A percentile compares a stretch with the other conserved stretches of the same genome.
Conservation (phyloP, 2,329 filamentous ascomycete species). For the Emmonsia crescens region DNA sequence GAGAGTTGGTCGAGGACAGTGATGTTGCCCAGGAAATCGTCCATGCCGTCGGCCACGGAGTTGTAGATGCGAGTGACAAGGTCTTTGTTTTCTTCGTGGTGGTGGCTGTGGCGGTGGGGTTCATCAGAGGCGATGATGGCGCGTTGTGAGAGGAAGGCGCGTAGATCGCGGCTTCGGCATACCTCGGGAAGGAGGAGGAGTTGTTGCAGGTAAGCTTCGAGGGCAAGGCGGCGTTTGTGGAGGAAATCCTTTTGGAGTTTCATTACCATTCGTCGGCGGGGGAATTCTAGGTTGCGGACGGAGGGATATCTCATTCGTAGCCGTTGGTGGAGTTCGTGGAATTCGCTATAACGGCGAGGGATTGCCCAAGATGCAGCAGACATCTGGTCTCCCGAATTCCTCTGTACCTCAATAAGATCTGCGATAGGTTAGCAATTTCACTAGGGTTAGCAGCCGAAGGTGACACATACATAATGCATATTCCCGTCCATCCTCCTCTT, state of each 20-base stretch:
- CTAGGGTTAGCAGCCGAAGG: neutral
- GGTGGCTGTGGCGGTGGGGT: slow-evolving; percentile 30
- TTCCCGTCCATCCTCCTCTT: slow-evolving; percentile 84
- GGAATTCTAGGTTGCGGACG: slow-evolving; percentile 83
- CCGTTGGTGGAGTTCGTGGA: slow-evolving; percentile 87
- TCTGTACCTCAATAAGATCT: slow-evolving; percentile 80
- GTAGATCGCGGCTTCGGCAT: slow-evolving; percentile 82
- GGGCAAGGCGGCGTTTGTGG: slow-evolving; percentile 69
- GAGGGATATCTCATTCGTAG: slow-evolving; percentile 76
- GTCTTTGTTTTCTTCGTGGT: slow-evolving; percentile 58
- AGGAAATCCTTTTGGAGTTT: slow-evolving; percentile 94
- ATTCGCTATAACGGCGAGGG: slow-evolving; percentile 90
- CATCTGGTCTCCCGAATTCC: slow-evolving; percentile 89
- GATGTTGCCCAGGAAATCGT: slow-evolving; percentile 93
- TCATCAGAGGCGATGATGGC: slow-evolving; percentile 57
- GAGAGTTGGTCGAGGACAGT: slow-evolving; percentile 91
- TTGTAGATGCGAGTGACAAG: slow-evolving; percentile 93
- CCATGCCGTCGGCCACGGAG: slow-evolving; percentile 94
- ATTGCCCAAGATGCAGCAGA: slow-evolving; percentile 91
- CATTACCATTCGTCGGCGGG: slow-evolving; percentile 82
- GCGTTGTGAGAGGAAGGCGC: slow-evolving; percentile 80
- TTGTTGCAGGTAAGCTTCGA: slow-evolving; percentile 76
- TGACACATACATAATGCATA: slow-evolving; percentile 64
- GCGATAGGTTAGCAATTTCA: neutral
- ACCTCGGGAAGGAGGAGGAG: slow-evolving; percentile 82